phyloP scores from a whole-genome alignment of 2,329 filamentous ascomycete species.

The Apiospora saccharicola region DNA sequence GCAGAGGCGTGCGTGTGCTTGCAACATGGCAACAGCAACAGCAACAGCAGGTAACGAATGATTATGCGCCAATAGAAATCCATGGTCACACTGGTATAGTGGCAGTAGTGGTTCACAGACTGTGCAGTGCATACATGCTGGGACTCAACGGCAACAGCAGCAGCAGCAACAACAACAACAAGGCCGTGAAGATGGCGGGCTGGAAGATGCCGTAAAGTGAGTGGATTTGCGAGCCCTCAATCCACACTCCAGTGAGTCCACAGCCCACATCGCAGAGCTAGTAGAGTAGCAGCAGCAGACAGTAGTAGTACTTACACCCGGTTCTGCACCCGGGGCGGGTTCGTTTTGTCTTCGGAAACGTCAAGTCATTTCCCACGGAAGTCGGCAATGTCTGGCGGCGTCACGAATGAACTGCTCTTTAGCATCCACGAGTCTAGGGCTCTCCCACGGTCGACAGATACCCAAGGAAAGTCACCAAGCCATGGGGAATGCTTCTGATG shows the following conservation, averaged over 20 bases:
- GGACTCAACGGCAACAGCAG: not conserved
- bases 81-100: not conserved
- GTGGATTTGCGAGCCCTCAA: not conserved
- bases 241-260: too few relatives aligned
- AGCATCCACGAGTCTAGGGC: not conserved
- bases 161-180: too few relatives aligned
- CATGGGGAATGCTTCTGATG: not conserved
- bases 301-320: not conserved
- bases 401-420: not conserved
- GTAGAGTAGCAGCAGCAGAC: not conserved
- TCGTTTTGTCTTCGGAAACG: conserved; percentile 8
- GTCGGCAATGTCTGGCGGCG: not conserved
- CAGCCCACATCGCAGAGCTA: not conserved
- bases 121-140: not conserved
- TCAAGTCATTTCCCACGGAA: conserved; percentile 3
- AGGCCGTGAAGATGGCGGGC: not conserved
- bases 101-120: not conserved
- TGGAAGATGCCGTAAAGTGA: conserved; percentile 1
- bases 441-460: not conserved
- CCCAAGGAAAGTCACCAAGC: too few relatives aligned
- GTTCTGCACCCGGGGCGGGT: not conserved
- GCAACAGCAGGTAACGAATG: not conserved
- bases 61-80: not conserved
- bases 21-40: not conserved
- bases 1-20: not conserved